phyloP scores from a whole-genome alignment of 164 flowering plant species.

The Berberis thunbergii region DNA sequence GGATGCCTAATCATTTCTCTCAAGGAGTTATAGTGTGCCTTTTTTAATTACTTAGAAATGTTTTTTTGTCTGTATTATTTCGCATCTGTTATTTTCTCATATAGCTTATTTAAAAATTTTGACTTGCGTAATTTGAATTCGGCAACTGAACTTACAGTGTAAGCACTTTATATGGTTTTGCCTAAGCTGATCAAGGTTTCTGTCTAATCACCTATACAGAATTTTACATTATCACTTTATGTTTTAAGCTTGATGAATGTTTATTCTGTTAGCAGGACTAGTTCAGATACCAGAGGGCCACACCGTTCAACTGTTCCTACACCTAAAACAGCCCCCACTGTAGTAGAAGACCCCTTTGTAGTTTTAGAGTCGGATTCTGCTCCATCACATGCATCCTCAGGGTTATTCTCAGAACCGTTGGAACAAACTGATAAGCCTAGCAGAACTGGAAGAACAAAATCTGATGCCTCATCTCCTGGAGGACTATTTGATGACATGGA shows the following conservation, averaged over 20 bases:
- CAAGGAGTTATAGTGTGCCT: too few relatives aligned
- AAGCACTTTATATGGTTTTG: neutral
- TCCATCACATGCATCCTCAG: slow-evolving; percentile 30
- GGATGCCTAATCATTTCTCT: too few relatives aligned
- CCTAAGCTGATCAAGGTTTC: neutral
- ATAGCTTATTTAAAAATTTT: too few relatives aligned
- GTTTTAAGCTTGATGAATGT: neutral
- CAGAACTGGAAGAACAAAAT: slow-evolving; percentile 27
- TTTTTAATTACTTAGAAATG: too few relatives aligned
- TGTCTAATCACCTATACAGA: too few relatives aligned
- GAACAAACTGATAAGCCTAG: slow-evolving; percentile 37
- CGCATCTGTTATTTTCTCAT: too few relatives aligned
- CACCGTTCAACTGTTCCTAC: slow-evolving; percentile 25
- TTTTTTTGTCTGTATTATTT: too few relatives aligned
- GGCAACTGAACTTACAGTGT: neutral
- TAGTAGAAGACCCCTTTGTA: slow-evolving; percentile 64
- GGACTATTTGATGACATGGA: slow-evolving; percentile 52
- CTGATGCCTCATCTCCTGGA: slow-evolving; percentile 30
- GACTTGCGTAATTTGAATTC: too few relatives aligned
- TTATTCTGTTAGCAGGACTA: slow-evolving; percentile 29
- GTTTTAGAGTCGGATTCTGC: slow-evolving; percentile 41
- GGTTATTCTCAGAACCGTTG: slow-evolving; percentile 40
- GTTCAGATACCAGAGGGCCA: slow-evolving; percentile 24
- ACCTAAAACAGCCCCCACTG: slow-evolving; percentile 27
- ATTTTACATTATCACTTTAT: neutral